These are phyloP conservation scores for Pleurotus eryngii DNA, from an alignment of 768 basidiomycete species.

Conservation along the genomic window DNA sequence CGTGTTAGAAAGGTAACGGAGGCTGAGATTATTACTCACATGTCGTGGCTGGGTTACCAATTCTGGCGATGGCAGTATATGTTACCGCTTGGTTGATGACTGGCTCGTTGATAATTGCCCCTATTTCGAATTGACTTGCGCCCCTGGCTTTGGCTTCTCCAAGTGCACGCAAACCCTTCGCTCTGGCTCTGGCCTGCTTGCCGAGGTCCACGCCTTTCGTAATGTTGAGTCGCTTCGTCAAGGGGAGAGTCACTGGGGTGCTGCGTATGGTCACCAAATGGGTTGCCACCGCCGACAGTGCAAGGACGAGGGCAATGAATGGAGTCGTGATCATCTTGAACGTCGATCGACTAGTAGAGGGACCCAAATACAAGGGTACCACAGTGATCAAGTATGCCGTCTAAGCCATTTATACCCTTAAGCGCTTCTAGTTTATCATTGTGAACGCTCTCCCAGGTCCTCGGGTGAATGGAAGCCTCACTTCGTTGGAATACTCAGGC, in stretches of 20 bases:
- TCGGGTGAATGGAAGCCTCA: conserved; percentile 2
- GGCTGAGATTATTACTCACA: neutral
- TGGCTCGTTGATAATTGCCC: neutral
- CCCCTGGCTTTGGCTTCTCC: conserved; percentile 5
- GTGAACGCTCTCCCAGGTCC: neutral
- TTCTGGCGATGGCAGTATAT: conserved; percentile 9
- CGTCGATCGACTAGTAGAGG: neutral
- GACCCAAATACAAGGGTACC: neutral
- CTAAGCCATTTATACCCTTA: neutral
- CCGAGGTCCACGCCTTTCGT: neutral
- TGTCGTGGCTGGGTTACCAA: conserved; percentile 10
- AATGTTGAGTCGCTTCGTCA: neutral
- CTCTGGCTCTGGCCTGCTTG: conserved; percentile 2
- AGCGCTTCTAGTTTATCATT: neutral
- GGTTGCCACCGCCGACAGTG: neutral
- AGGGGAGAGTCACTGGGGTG: neutral
- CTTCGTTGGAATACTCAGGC: neutral
- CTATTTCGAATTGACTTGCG: neutral
- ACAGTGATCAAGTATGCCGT: neutral
- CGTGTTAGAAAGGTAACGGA: neutral
- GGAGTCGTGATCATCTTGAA: conserved; percentile 2
- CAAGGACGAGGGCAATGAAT: neutral
- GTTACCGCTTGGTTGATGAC: conserved; percentile 8
- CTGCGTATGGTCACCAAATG: conserved; percentile 3
- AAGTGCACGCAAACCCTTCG: neutral